A percentile compares a stretch with the other conserved stretches of the same genome.
Conservation (phyloP, 129 eudicot species). For the Glebionis coronaria region DNA sequence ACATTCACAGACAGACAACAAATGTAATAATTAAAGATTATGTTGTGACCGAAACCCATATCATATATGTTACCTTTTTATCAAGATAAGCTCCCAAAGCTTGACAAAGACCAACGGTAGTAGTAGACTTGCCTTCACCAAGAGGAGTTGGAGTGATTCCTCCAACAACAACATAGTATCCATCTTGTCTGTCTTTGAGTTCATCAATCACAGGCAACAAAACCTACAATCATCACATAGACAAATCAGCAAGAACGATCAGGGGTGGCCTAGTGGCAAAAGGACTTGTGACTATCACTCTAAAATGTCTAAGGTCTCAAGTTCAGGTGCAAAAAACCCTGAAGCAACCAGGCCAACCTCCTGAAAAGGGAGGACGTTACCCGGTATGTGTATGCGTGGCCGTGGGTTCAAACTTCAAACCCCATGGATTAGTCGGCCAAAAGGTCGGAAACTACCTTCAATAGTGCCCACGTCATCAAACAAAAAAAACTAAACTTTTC, state of each 20-base stretch:
- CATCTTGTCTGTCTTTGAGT: conserved; percentile 63
- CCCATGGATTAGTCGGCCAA: too few relatives aligned
- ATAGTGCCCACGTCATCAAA: background rate
- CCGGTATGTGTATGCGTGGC: too few relatives aligned
- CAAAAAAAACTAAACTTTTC: background rate
- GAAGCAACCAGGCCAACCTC: too few relatives aligned
- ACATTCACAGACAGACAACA: too few relatives aligned
- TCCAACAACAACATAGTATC: conserved; percentile 98
- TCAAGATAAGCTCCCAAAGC: conserved; percentile 96
- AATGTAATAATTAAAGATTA: too few relatives aligned
- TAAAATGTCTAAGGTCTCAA: too few relatives aligned
- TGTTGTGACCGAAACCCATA: conserved; percentile 5
- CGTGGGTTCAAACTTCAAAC: too few relatives aligned
- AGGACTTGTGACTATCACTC: too few relatives aligned
- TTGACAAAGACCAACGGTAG: conserved; percentile 99
- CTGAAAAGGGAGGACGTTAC: too few relatives aligned
- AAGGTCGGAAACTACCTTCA: background rate
- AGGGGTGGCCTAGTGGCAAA: too few relatives aligned
- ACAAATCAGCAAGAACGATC: conserved; percentile 4
- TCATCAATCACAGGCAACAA: conserved; percentile 81
- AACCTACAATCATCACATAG: conserved; percentile 45
- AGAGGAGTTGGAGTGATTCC: conserved; percentile 99
- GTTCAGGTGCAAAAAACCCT: too few relatives aligned
- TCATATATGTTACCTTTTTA: conserved; percentile 60
- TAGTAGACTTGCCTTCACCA: conserved; percentile 99